These are phyloP conservation scores for Borealophlyctis nickersoniae DNA, from an alignment of 192 early-diverging fungal genomes.

Conservation along the genomic window DNA sequence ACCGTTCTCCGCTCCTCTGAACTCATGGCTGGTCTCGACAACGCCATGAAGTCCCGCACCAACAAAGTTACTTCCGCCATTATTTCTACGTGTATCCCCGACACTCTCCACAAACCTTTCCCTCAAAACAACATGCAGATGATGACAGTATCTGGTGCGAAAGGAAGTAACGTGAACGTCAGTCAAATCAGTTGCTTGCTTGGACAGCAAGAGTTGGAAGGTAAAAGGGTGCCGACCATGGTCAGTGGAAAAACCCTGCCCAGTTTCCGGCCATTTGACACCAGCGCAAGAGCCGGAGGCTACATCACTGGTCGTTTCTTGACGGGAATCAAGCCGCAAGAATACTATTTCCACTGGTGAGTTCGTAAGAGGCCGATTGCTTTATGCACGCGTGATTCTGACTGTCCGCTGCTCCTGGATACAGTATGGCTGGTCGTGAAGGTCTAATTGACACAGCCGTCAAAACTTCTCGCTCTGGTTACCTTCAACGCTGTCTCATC, in stretches of 20 bases:
- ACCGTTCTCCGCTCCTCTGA: constrained; percentile 79
- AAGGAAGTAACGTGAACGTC: constrained; percentile 92
- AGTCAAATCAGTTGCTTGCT: constrained; percentile 96
- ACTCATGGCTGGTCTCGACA: constrained; percentile 85
- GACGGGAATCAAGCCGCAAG: constrained; percentile 95
- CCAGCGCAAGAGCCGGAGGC: constrained; percentile 89
- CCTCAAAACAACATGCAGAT: constrained; percentile 98
- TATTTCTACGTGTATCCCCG: constrained; percentile 74
- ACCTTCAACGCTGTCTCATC: constrained; percentile 98
- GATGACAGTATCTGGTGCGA: constrained; percentile 98
- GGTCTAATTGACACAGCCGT: constrained; percentile 99
- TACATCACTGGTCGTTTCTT: constrained; percentile 96
- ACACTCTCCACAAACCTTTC: constrained; percentile 72
- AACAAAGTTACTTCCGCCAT: constrained; percentile 78
- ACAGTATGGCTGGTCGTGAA: constrained; percentile 97
- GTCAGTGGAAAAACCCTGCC: constrained; percentile 95
- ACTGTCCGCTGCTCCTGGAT: too few relatives aligned
- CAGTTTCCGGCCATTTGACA: constrained; percentile 88
- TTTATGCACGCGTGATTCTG: constrained; percentile 19
- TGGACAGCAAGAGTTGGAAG: constrained; percentile 98
- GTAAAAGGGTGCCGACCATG: constrained; percentile 96
- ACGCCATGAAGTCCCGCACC: constrained; percentile 78
- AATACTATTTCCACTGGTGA: constrained; percentile 56
- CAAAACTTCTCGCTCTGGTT: constrained; percentile 98
- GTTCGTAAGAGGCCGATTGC: too few relatives aligned